Evolutionary conservation across 1,139 yeast genomes (phyloP), one percentile per base, ranked within the genome.

Genomic region (Kodamaea ohmeri): DNA sequence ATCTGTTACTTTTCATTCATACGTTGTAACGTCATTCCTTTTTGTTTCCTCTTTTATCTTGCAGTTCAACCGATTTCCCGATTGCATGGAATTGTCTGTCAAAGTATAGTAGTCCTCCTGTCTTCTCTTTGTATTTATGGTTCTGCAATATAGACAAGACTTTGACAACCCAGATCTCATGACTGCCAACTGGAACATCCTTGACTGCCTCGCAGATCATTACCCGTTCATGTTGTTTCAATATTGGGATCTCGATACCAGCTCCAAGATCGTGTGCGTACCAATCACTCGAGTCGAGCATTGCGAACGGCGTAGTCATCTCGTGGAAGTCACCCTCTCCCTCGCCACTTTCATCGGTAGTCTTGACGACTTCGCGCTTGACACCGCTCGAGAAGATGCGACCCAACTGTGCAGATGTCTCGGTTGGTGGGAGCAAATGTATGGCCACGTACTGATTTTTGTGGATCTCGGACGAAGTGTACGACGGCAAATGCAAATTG

Each of bases 151-250:
- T 73, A n/a, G 81, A 81, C 25, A 71, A 56, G 1, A 83, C 86
- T 41, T 72, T 69, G 2, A 85, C 94, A 3, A 86, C 79, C 95
- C 96, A 88, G 2, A 89, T 80, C 55, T 88, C 96, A 58, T 89
- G 96, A 49, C 83, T 86, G 42, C 83, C 88, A 0, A 88, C 79
- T 14, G 60, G 60, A 39, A 85, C 69, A 6, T 76, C 78, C 26
- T 71, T 61, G 29, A 63, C 61, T 32, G 78, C 75, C 41, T 73
- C 65, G 55, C 96, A 87, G 12, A 86, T 72, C 40, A 88, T 62
- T 1, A 82, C 76, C 20, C 80, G 63, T 47, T 81, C 88, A 14
- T 85, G 76, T 24, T 72, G 67, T 11, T 65, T 65, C 34, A 88
- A 56, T 0, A 84, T 63, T 0, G 96, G 95, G 8, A 85, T 59